Conservation (phyloP, 2,329 filamentous ascomycete genomes). For the Exophiala phaeomuriformis region DNA sequence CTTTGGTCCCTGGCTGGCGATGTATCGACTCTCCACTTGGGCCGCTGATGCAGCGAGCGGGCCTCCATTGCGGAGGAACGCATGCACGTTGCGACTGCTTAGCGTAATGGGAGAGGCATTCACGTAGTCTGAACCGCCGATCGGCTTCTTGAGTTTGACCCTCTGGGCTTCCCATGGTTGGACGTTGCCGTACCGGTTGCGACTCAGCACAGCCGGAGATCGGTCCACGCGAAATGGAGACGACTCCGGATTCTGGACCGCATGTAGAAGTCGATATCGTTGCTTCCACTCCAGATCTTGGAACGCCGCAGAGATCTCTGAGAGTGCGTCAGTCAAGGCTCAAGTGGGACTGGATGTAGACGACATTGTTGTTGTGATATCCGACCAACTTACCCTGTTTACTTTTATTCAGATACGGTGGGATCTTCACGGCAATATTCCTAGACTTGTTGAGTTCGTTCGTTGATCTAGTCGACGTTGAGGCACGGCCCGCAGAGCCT, state of each 20-base stretch:
- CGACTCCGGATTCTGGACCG: slow-evolving; percentile 39
- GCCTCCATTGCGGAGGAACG: slow-evolving; percentile 38
- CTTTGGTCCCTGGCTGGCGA: slow-evolving; percentile 82
- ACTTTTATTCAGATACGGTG: slow-evolving; percentile 24
- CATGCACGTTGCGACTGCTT: slow-evolving; percentile 39
- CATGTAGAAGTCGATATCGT: slow-evolving; percentile 47
- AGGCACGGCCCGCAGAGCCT: slow-evolving; percentile 7
- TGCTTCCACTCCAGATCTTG: slow-evolving; percentile 56
- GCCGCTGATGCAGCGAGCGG: slow-evolving; percentile 13
- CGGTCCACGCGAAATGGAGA: slow-evolving; percentile 54
- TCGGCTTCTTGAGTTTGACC: slow-evolving; percentile 69
- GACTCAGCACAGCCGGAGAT: slow-evolving; percentile 48
- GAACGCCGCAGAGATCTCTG: slow-evolving; percentile 56
- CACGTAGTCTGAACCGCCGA: slow-evolving; percentile 68
- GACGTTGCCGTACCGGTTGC: slow-evolving; percentile 86
- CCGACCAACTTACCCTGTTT: slow-evolving; percentile 20
- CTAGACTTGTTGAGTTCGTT: slow-evolving; percentile 4
- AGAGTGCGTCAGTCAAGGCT: slow-evolving; percentile 11
- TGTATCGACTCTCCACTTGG: slow-evolving; percentile 54
- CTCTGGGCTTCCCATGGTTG: slow-evolving; percentile 84
- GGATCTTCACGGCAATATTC: slow-evolving; percentile 18
- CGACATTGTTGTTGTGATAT: neutral
- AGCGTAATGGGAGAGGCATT: slow-evolving; percentile 69
- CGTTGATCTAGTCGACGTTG: slow-evolving; percentile 5
- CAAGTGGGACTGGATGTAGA: neutral